phyloP scores from a whole-genome alignment of 129 eudicot genomes.

The Saussurea involucrata region DNA sequence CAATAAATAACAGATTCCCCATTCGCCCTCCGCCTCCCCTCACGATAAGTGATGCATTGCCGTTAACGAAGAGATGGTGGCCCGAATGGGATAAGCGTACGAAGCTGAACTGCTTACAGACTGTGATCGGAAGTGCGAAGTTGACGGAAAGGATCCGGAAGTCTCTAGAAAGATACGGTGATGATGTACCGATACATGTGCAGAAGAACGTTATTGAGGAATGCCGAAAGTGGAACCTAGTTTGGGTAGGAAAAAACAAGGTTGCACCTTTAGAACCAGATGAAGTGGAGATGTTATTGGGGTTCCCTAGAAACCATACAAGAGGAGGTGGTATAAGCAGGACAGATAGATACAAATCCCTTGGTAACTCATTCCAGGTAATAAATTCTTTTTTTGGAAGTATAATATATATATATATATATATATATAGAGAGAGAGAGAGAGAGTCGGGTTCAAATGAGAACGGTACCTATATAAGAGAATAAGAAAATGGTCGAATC shows the following conservation, averaged over 20 bases:
- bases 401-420: too few relatives aligned
- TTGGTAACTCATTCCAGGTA: conserved; percentile 94
- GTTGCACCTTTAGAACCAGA: conserved; percentile 84
- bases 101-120: conserved; percentile 79
- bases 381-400: conserved; percentile 18
- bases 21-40: conserved; percentile 71
- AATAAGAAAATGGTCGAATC: too few relatives aligned
- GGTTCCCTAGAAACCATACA: conserved; percentile 86
- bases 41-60: conserved; percentile 66
- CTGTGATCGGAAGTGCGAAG: conserved; percentile 61
- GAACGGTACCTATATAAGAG: too few relatives aligned
- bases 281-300: conserved; percentile 78
- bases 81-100: conserved; percentile 78
- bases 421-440: too few relatives aligned
- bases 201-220: conserved; percentile 53
- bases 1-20: conserved; percentile 55
- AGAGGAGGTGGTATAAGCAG: conserved; percentile 90
- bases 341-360: conserved; percentile 81
- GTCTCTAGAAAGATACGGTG: conserved; percentile 55
- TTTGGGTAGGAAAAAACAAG: conserved; percentile 93
- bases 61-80: conserved; percentile 81
- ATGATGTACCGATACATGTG: conserved; percentile 48
- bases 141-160: conserved; percentile 61
- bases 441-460: too few relatives aligned
- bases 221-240: conserved; percentile 83